Evolutionary conservation across 305 asterid genomes (phyloP), one percentile per base, ranked within the genome.

Genomic region (Fraxinus platypoda): DNA sequence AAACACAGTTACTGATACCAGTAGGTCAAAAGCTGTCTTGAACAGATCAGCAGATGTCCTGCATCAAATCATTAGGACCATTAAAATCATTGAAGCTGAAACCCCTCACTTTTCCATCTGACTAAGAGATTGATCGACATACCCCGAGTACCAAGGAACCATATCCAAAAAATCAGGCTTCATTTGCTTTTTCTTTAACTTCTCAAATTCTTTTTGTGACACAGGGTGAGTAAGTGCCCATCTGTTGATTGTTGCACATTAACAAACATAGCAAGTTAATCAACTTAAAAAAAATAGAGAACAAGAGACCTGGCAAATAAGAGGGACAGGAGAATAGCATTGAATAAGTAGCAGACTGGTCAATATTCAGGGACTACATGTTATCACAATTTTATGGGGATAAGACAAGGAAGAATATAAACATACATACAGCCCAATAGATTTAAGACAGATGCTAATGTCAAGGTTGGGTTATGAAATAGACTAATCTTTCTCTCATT

Each of bases 91-190:
- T 41, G 54, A 73, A 35, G 78, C 79, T 62, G 26, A 71, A 71
- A 28, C 19, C 21, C 12, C 43, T 33, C 11, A 68, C 41, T 17
- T 71, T 71, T 37, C 46, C 74, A 68, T 57, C 64, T 54, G 25
- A 54, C 64, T 52, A 35, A 78, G 35, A 70, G 78, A 72, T 3
- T 19, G 71, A 80, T 83, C 15, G 62, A 79, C 83, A 72, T 89
- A 97, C 99, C 98, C 99, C 5, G 99, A 97, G 83, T 97, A 97
- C 98, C 98, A 97, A 87, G 99, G 98, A 83, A 94, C 98, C 99
- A 97, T 97, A 88, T 95, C 98, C 91, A 97, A 87, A 86, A 97
- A 95, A 33, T 95, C 97, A 52, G 99, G 99, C 88, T 95, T 93
- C 94, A 87, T 89, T 84, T 97, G 99, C 93, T 89, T 92, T 82